Conservation (phyloP, 164 flowering plant genomes). For the Malania oleifera region DNA sequence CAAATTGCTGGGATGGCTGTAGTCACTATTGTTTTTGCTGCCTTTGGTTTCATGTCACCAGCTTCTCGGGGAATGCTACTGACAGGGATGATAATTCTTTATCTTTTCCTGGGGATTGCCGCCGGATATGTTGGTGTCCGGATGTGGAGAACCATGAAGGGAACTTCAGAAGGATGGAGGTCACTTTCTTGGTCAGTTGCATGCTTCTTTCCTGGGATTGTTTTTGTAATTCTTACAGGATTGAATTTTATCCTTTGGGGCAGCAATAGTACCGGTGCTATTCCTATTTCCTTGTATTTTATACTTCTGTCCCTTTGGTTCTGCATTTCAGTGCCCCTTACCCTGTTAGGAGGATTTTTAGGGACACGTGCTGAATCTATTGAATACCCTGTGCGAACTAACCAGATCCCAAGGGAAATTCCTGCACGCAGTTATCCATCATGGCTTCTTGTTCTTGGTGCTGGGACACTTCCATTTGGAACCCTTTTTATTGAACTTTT, state of each 20-base stretch:
- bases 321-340: slow-evolving; percentile 9
- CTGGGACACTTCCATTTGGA: slow-evolving; percentile 9
- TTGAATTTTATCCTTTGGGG: no score
- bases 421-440: slow-evolving; percentile 14
- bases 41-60: no score
- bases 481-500: no score
- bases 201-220: no score
- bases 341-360: slow-evolving; percentile 7
- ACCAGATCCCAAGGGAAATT: slow-evolving; percentile 15
- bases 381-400: slow-evolving; percentile 11
- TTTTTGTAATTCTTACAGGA: no score
- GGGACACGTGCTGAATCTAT: slow-evolving; percentile 2
- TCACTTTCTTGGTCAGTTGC: no score
- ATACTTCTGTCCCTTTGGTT: slow-evolving; percentile 12
- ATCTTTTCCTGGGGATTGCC: slow-evolving; percentile 12
- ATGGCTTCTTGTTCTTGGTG: slow-evolving; percentile 13
- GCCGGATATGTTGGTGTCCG: slow-evolving; percentile 17
- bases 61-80: slow-evolving; percentile 13
- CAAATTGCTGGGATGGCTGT: slow-evolving; percentile 4
- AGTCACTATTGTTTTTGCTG: slow-evolving; percentile 8
- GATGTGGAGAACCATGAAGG: slow-evolving; percentile 10
- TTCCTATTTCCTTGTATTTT: no score
- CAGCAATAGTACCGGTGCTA: no score
- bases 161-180: no score
- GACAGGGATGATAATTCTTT: slow-evolving; percentile 16